phyloP scores from a whole-genome alignment of 2,329 filamentous ascomycete species.

The Neurospora sp. region DNA sequence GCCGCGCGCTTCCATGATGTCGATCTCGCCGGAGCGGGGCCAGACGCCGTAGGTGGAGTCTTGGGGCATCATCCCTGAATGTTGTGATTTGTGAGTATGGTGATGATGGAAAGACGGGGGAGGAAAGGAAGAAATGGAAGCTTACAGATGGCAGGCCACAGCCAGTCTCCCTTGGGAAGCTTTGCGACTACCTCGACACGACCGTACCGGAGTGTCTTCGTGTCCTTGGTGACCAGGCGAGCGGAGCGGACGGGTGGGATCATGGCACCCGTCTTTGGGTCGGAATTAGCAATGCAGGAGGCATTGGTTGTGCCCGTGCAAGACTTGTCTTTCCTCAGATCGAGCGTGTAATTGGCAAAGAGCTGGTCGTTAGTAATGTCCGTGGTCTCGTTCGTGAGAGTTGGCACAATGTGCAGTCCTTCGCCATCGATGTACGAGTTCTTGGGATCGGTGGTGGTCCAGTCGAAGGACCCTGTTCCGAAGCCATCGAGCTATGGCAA shows the following conservation, averaged over 20 bases:
- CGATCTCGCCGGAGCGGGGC: constrained; percentile 43
- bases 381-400: constrained; percentile 33
- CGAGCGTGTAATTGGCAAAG: constrained; percentile 31
- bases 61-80: constrained; percentile 38
- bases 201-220: constrained; percentile 37
- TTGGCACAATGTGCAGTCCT: constrained; percentile 46
- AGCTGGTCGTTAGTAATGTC: constrained; percentile 29
- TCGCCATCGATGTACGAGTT: constrained; percentile 38
- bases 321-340: constrained; percentile 30
- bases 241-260: constrained; percentile 40
- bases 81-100: neutral
- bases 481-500: constrained; percentile 28
- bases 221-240: constrained; percentile 36
- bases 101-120: neutral
- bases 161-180: constrained; percentile 13
- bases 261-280: constrained; percentile 33
- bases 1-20: constrained; percentile 40
- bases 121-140: neutral
- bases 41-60: constrained; percentile 37
- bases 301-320: constrained; percentile 29
- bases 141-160: constrained; percentile 27
- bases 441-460: constrained; percentile 37
- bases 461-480: constrained; percentile 42
- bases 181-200: constrained; percentile 37
- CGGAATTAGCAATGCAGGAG: constrained; percentile 30